Evolutionary conservation across 192 early-diverging fungal species (phyloP).

Genomic region (Mortierella alpina): DNA sequence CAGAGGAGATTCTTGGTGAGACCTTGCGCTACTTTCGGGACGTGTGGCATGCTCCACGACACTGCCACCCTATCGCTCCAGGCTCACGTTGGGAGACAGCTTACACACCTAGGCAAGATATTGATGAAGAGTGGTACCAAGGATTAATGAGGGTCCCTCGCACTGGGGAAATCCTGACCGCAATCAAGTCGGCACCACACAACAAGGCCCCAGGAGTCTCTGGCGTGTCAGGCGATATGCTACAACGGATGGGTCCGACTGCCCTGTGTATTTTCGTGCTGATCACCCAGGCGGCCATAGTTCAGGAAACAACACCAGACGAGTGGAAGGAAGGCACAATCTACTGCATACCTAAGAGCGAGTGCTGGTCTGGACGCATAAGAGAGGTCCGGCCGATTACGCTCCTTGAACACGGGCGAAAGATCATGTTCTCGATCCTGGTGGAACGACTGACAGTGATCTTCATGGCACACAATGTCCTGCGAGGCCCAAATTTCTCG

Average conservation of each 20-base stretch:
- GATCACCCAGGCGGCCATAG: neutral
- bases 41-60: constrained; percentile 2
- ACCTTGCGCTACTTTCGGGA: constrained; percentile 10
- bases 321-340: constrained; percentile 8
- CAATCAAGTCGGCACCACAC: neutral
- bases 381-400: constrained; percentile 10
- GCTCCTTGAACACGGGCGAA: constrained; percentile 16
- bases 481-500: constrained; percentile 12
- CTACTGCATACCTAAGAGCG: constrained; percentile 15
- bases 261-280: neutral
- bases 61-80: constrained; percentile 1
- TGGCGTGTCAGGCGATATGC: neutral
- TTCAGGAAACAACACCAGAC: neutral
- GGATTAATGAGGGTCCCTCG: neutral
- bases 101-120: constrained; percentile 2
- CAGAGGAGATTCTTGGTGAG: neutral
- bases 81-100: neutral
- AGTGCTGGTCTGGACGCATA: constrained; percentile 4
- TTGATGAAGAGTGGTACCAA: neutral
- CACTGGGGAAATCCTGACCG: neutral
- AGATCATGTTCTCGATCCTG: constrained; percentile 12
- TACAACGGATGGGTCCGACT: too few species aligned
- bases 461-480: neutral
- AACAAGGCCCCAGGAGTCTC: constrained; percentile 11
- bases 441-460: neutral